Evolutionary conservation across 1,139 yeast genomes (phyloP).

Genomic region (Magnusiomyces suaveolens): DNA sequence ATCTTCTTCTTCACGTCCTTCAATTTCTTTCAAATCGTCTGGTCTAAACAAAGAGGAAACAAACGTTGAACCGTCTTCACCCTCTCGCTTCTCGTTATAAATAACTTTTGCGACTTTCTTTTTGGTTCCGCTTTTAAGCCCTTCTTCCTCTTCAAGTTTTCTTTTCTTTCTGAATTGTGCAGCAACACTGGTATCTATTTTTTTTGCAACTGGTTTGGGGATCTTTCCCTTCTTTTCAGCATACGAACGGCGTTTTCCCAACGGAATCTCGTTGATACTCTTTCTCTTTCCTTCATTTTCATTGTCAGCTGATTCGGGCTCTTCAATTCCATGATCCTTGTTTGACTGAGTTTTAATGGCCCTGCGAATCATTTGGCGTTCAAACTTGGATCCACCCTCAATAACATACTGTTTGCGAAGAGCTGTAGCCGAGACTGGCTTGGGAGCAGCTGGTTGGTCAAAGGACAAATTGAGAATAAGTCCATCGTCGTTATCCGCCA

Average conservation of each 20-base stretch:
- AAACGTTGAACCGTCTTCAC: constrained; percentile 39
- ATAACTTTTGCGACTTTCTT: constrained; percentile 14
- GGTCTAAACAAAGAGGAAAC: constrained; percentile 85
- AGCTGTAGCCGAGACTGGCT: not conserved
- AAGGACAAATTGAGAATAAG: constrained; percentile 14
- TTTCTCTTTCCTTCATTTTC: constrained; percentile 5
- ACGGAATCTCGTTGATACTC: constrained; percentile 1
- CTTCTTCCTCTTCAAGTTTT: constrained; percentile 7
- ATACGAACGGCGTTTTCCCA: not conserved
- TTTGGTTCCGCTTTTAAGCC: not conserved
- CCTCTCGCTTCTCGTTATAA: constrained; percentile 16
- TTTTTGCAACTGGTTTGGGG: constrained; percentile 5
- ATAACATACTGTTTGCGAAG: constrained; percentile 11
- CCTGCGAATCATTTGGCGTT: constrained; percentile 13
- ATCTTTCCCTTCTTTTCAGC: constrained; percentile 5
- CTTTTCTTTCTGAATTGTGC: constrained; percentile 12
- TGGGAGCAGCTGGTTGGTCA: constrained; percentile 11
- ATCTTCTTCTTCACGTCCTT: constrained; percentile 26
- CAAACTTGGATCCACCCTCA: constrained; percentile 14
- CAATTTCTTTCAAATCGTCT: constrained; percentile 33
- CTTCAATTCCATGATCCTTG: constrained; percentile 11
- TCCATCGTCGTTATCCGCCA: constrained; percentile 13
- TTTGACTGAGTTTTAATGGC: constrained; percentile 13
- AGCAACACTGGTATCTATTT: constrained; percentile 7
- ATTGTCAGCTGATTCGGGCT: constrained; percentile 3